Percentiles rank a stretch among this genome's conserved stretches.
Evolutionary conservation across 352 stramenopile genomes (phyloP).

Genomic region (Phytophthora pinifolia): DNA sequence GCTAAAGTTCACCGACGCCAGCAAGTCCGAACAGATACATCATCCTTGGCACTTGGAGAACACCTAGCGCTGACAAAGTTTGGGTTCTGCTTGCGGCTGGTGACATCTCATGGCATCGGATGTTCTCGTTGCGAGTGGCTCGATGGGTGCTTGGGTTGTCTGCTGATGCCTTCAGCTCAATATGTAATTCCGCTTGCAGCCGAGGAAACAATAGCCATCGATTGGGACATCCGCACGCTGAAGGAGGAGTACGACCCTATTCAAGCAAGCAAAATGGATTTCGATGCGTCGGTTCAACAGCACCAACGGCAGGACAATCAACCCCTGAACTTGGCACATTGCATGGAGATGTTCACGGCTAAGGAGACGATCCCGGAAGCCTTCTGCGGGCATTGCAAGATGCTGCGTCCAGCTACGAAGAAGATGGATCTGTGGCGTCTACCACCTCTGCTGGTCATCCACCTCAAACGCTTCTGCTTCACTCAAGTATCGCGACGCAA

Average conservation of each 20-base stretch:
- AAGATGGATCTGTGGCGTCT: constrained; percentile 97
- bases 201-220: constrained; percentile 86
- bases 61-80: constrained; percentile 71
- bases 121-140: constrained; percentile 91
- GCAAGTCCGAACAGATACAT: constrained; percentile 43
- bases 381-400: constrained; percentile 83
- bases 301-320: constrained; percentile 77
- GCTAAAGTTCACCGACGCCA: constrained; percentile 14
- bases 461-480: constrained; percentile 99
- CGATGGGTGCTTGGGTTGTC: constrained; percentile 81
- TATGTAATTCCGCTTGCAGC: constrained; percentile 50
- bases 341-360: constrained; percentile 86
- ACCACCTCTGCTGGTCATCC: constrained; percentile 97
- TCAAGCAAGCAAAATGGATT: constrained; percentile 81
- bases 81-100: constrained; percentile 83
- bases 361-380: constrained; percentile 81
- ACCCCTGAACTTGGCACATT: constrained; percentile 78
- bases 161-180: constrained; percentile 62
- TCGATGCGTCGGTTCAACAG: constrained; percentile 58
- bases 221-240: constrained; percentile 88
- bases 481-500: constrained; percentile 93
- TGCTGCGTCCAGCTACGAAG: constrained; percentile 93
- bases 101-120: constrained; percentile 77
- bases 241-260: constrained; percentile 88
- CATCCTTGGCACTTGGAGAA: constrained; percentile 58